Evolutionary conservation across 768 basidiomycete genomes (phyloP).

Genomic region (Antrodiella citrinella): DNA sequence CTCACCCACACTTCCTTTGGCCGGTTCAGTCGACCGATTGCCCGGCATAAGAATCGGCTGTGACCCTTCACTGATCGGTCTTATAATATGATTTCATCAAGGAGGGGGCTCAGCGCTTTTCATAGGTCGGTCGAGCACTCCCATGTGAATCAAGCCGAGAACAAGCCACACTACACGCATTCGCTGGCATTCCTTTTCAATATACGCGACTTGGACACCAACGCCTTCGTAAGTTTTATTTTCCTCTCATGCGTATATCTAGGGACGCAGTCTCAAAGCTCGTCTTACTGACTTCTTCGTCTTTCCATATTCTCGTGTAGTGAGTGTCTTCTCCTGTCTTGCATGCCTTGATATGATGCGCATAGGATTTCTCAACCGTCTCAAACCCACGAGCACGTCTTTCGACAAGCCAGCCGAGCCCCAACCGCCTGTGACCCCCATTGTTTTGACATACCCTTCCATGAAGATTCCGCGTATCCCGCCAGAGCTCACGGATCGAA

Average conservation of each 20-base stretch:
- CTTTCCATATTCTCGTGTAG: not conserved
- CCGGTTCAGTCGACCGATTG: too few species aligned
- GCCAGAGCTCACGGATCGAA: not conserved
- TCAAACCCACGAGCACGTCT: not conserved
- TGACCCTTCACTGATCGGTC: too few species aligned
- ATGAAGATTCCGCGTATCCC: not conserved
- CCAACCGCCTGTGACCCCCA: not conserved
- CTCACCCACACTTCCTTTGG: too few species aligned
- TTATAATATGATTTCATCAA: too few species aligned
- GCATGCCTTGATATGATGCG: not conserved
- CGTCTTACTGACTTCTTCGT: not conserved
- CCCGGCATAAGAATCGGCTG: too few species aligned
- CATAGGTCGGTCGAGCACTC: not conserved
- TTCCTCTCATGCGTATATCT: not conserved
- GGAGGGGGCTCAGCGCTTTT: too few species aligned
- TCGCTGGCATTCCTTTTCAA: not conserved
- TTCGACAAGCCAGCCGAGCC: not conserved
- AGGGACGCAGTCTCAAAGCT: not conserved
- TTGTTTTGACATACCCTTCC: not conserved
- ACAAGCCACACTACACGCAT: not conserved
- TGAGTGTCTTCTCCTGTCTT: not conserved
- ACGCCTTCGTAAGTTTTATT: not conserved
- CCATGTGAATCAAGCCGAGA: not conserved
- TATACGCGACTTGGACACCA: not conserved
- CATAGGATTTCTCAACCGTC: not conserved